These are phyloP conservation scores for Chimonanthus praecox DNA, from an alignment of 164 flowering plant species.

Conservation along the genomic window DNA sequence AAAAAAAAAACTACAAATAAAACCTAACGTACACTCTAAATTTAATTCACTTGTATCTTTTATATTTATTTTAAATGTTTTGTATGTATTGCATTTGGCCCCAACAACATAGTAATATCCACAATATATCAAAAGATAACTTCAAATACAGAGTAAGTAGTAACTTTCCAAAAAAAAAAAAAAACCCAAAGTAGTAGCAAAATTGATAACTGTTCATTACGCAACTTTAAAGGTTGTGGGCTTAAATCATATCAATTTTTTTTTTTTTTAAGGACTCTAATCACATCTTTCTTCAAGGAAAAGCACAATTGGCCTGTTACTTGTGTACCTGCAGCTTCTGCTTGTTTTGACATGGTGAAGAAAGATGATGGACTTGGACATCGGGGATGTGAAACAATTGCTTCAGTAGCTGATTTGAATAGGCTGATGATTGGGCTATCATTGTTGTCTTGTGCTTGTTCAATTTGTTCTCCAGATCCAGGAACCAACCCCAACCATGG, in stretches of 20 bases:
- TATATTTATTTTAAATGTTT: too few species aligned
- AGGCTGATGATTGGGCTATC: slow-evolving; percentile 82
- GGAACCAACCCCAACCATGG: slow-evolving; percentile 96
- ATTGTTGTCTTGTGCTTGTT: slow-evolving; percentile 57
- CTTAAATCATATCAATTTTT: too few species aligned
- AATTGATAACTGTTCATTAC: too few species aligned
- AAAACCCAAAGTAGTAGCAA: too few species aligned
- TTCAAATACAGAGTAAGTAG: background rate
- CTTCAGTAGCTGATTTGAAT: slow-evolving; percentile 71
- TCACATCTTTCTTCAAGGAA: background rate
- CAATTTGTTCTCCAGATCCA: slow-evolving; percentile 76
- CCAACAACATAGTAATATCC: background rate
- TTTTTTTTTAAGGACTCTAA: too few species aligned
- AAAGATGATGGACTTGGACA: slow-evolving; percentile 57
- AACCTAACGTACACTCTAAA: too few species aligned
- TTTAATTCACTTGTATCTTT: too few species aligned
- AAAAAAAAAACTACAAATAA: too few species aligned
- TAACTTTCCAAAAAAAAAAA: background rate
- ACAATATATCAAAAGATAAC: background rate
- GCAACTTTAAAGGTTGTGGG: too few species aligned
- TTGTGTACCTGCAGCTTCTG: slow-evolving; percentile 93
- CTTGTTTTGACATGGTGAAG: slow-evolving; percentile 79
- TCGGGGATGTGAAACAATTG: slow-evolving; percentile 49
- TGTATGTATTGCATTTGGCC: background rate
- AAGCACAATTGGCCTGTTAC: background rate